Evolutionary conservation across 2,329 filamentous ascomycete species (phyloP).

Genomic region (Phyllachora maydis): DNA sequence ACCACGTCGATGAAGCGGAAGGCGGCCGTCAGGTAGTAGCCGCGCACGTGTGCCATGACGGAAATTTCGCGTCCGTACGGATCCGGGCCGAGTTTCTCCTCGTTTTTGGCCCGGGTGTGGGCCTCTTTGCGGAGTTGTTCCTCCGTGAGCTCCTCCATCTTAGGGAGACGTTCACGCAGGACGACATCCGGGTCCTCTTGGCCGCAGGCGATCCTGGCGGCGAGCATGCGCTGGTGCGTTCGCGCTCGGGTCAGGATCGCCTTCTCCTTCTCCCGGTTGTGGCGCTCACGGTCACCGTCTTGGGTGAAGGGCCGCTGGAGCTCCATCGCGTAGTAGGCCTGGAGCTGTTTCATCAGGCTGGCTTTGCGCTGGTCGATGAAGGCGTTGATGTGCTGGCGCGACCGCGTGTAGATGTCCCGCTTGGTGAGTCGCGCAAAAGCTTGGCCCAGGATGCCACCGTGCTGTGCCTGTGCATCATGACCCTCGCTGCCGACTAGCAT

Average conservation of each 20-base stretch:
- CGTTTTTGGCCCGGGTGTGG: constrained; percentile 30
- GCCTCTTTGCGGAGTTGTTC: constrained; percentile 18
- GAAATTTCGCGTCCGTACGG: constrained; percentile 35
- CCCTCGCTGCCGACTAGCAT: too few species aligned
- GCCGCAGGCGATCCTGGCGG: constrained; percentile 20
- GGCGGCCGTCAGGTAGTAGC: constrained; percentile 49
- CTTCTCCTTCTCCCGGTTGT: constrained; percentile 23
- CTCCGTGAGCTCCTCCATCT: constrained; percentile 24
- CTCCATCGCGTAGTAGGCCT: constrained; percentile 29
- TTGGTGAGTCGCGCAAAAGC: constrained; percentile 25
- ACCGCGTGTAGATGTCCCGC: constrained; percentile 26
- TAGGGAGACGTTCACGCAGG: constrained; percentile 23
- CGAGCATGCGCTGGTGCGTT: too few species aligned
- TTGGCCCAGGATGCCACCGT: constrained; percentile 21
- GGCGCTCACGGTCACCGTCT: constrained; percentile 24
- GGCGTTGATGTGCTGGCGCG: constrained; percentile 16
- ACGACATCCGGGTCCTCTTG: constrained; percentile 11
- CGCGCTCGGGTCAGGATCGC: constrained; percentile 23
- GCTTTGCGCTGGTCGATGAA: constrained; percentile 20
- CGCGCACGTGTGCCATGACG: constrained; percentile 41
- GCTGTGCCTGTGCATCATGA: too few species aligned
- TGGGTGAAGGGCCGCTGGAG: constrained; percentile 34
- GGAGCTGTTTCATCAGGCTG: constrained; percentile 15
- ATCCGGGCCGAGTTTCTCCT: too few species aligned
- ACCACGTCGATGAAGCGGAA: constrained; percentile 39